Evolutionary conservation across 2,329 filamentous ascomycete species (phyloP).

Genomic region (Colletotrichum tofieldiae): DNA sequence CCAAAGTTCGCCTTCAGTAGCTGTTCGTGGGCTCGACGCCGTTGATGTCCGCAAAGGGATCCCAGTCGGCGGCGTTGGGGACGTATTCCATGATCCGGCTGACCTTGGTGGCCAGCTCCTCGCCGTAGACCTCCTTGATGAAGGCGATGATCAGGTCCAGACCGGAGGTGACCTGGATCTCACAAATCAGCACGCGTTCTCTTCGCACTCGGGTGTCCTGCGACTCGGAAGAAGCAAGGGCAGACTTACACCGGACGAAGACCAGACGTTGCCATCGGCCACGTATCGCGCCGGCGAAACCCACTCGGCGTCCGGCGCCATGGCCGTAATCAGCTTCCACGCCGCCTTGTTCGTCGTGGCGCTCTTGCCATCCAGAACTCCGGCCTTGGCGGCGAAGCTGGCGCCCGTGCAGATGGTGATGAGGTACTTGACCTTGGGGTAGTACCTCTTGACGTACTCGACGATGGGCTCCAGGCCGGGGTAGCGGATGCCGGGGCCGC

Average conservation of each 20-base stretch:
- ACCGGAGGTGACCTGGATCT: conserved; percentile 52
- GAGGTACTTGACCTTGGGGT: conserved; percentile 66
- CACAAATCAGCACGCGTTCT: conserved; percentile 8
- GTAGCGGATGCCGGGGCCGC: conserved; percentile 67
- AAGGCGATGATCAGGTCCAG: conserved; percentile 57
- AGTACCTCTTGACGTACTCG: conserved; percentile 58
- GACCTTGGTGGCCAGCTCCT: conserved; percentile 60
- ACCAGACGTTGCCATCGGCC: conserved; percentile 77
- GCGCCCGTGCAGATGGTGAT: conserved; percentile 79
- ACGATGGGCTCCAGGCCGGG: conserved; percentile 54
- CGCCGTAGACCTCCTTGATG: conserved; percentile 63
- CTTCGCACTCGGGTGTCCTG: neutral
- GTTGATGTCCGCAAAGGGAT: conserved; percentile 49
- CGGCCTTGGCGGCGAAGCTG: conserved; percentile 70
- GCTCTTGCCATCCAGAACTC: conserved; percentile 71
- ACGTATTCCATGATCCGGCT: conserved; percentile 69
- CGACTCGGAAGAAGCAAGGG: no score
- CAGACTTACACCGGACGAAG: conserved; percentile 68
- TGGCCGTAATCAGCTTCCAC: conserved; percentile 64
- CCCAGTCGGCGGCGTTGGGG: conserved; percentile 48
- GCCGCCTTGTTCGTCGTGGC: conserved; percentile 79
- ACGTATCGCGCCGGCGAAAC: conserved; percentile 75
- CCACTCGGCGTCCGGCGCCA: conserved; percentile 71
- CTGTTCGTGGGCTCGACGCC: conserved; percentile 46
- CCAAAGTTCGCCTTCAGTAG: neutral